Evolutionary conservation across 1,284 basidiomycete species (phyloP).

Genomic region (Earliella scabrosa): DNA sequence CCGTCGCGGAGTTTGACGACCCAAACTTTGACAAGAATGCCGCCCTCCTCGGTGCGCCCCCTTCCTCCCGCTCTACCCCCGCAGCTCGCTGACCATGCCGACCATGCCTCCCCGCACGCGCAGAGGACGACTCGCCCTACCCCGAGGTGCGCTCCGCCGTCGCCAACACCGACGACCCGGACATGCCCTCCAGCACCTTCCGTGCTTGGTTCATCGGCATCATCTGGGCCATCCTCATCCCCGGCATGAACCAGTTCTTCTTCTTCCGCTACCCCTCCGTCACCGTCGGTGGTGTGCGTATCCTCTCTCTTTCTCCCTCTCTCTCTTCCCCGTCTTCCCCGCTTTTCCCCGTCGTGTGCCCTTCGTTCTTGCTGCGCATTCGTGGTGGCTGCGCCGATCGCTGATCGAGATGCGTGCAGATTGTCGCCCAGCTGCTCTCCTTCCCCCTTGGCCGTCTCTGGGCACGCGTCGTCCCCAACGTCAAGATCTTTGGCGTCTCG

Average conservation of each 20-base stretch:
- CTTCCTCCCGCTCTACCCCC: no score
- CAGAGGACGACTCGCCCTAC: conserved; percentile 66
- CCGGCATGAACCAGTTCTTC: conserved; percentile 69
- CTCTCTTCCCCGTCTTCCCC: no score
- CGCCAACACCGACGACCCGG: conserved; percentile 71
- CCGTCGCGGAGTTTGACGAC: conserved; percentile 57
- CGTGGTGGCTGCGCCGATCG: background rate
- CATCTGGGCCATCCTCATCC: conserved; percentile 60
- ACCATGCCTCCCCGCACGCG: no score
- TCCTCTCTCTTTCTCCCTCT: conserved; percentile 24
- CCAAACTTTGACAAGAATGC: conserved; percentile 63
- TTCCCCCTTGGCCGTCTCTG: conserved; percentile 64
- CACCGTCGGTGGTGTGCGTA: conserved; percentile 36
- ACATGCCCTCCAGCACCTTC: conserved; percentile 62
- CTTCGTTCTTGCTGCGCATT: conserved; percentile 4
- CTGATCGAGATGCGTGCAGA: conserved; percentile 31
- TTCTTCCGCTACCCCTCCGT: conserved; percentile 72
- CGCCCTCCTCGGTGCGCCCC: conserved; percentile 29
- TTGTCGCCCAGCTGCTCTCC: conserved; percentile 63
- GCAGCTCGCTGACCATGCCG: no score
- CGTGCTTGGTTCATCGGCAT: conserved; percentile 70
- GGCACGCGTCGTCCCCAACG: conserved; percentile 55
- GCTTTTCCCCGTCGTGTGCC: no score
- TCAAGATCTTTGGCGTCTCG: conserved; percentile 60
- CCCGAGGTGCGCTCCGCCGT: conserved; percentile 81